Conservation (phyloP, 2,329 filamentous ascomycete species). For the Paramyrothecium roridum region DNA sequence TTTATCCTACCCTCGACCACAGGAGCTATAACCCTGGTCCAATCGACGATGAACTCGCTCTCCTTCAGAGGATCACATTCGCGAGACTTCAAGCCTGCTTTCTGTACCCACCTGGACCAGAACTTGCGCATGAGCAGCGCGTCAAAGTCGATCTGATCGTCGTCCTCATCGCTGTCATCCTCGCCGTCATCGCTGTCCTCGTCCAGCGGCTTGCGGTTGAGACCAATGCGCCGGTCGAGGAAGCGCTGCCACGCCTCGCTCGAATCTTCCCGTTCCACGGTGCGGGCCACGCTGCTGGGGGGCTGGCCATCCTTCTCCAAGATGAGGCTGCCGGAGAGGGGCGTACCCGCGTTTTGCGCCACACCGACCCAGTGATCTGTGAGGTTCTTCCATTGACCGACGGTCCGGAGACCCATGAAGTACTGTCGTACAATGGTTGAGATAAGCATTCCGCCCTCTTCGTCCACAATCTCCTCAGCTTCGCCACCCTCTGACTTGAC, state of each 20-base stretch:
- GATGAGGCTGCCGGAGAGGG: slow-evolving; percentile 28
- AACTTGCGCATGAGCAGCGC: slow-evolving; percentile 66
- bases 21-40: slow-evolving; percentile 79
- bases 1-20: slow-evolving; percentile 72
- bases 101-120: slow-evolving; percentile 69
- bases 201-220: slow-evolving; percentile 27
- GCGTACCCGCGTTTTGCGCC: slow-evolving; percentile 56
- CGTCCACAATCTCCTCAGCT: slow-evolving; percentile 74
- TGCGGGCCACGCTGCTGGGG: slow-evolving; percentile 11
- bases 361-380: slow-evolving; percentile 67
- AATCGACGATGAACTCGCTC: slow-evolving; percentile 61
- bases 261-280: slow-evolving; percentile 15
- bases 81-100: slow-evolving; percentile 58
- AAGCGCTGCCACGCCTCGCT: slow-evolving; percentile 32
- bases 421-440: slow-evolving; percentile 86
- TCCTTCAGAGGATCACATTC: slow-evolving; percentile 54
- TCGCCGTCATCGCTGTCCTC: slow-evolving; percentile 40
- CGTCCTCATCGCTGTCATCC: slow-evolving; percentile 34
- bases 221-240: slow-evolving; percentile 28
- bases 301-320: slow-evolving; percentile 8
- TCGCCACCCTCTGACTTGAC: slow-evolving; percentile 71
- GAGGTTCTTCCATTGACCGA: slow-evolving; percentile 77
- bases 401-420: slow-evolving; percentile 79
- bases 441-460: slow-evolving; percentile 85
- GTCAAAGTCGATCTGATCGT: slow-evolving; percentile 48